Evolutionary conservation across 2,329 filamentous ascomycete genomes (phyloP).

Genomic region (Sclerotinia sclerotiorum): DNA sequence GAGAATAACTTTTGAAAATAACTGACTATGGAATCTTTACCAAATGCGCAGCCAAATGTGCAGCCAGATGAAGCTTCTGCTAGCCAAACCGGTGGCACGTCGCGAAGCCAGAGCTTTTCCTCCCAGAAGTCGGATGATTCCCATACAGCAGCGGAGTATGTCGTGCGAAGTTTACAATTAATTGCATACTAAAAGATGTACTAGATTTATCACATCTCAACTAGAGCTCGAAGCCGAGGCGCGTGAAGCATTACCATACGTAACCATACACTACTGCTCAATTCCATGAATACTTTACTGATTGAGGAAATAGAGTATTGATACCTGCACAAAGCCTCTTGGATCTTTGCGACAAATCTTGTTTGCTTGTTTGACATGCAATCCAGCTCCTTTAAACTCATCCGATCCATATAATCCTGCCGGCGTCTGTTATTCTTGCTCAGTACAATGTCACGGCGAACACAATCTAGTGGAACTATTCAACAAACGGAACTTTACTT

Average conservation of each 20-base stretch:
- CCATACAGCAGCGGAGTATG: slow-evolving; percentile 51
- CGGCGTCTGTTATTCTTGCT: slow-evolving; percentile 94
- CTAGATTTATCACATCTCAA: slow-evolving; percentile 82
- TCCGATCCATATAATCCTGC: slow-evolving; percentile 68
- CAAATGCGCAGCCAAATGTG: neutral
- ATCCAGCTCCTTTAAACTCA: slow-evolving; percentile 67
- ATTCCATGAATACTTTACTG: slow-evolving; percentile 8
- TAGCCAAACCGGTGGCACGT: slow-evolving; percentile 29
- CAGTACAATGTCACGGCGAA: slow-evolving; percentile 93
- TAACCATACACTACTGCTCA: slow-evolving; percentile 46
- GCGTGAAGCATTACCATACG: slow-evolving; percentile 90
- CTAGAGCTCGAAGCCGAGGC: slow-evolving; percentile 92
- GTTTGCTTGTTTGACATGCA: slow-evolving; percentile 93
- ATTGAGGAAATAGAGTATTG: slow-evolving; percentile 68
- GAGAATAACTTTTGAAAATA: neutral
- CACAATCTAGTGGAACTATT: slow-evolving; percentile 95
- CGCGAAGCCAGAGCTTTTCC: slow-evolving; percentile 58
- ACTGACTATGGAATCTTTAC: neutral
- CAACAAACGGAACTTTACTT: slow-evolving; percentile 90
- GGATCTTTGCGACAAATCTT: slow-evolving; percentile 84
- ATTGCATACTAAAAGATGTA: slow-evolving; percentile 8
- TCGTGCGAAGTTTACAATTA: neutral
- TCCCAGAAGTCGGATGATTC: slow-evolving; percentile 54
- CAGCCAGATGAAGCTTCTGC: slow-evolving; percentile 20
- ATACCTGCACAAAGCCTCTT: slow-evolving; percentile 86